Evolutionary conservation across 305 asterid genomes (phyloP), one percentile per base, ranked within the genome.

Genomic region (Fraxinus xanthoxyloides): DNA sequence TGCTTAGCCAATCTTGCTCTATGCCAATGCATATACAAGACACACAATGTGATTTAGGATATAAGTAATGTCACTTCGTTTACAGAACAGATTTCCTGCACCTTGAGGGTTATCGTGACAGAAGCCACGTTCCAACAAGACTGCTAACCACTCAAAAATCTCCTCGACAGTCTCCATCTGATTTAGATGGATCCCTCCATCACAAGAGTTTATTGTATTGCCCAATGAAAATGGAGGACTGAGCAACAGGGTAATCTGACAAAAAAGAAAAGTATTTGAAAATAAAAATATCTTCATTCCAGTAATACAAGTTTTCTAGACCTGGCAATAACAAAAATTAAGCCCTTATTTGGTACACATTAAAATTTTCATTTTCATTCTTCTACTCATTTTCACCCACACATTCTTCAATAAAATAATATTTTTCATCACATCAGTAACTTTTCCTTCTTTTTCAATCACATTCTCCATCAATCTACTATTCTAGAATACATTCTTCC

Each of bases 71-170:
- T 35, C 67, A 80, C 72, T 7, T 21, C 13, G 32, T 34, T 43
- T 56, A 69, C 72, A 79, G 56, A 67, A 43, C 78, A 38, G 80
- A 3, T 72, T 26, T 74, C 77, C 59, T 81, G 65, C 85, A 93
- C 99, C 98, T 85, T 90, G 98, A 86, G 99, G 99, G 85, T 95
- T 95, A 87, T 91, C 97, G 85, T 95, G 99, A 86, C 88, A 91
- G 85, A 95, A 92, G 46, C 98, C 99, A 76, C 97, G 97, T 83
- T 95, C 95, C 99, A 98, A 93, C 85, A 95, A 83, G 81, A 95
- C 89, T 82, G 92, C 87, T 83, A 93, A 85, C 99, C 98, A 95
- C 81, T 89, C 89, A 87, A 85, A 93, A 81, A 87, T 85, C 84
- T 91, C 93, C 83, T 83, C 90, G 28, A 89, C 83, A 69, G 90